Evolutionary conservation across 2,329 filamentous ascomycete genomes (phyloP), one percentile per base, ranked within the genome.

Genomic region (Exophiala calicioides): DNA sequence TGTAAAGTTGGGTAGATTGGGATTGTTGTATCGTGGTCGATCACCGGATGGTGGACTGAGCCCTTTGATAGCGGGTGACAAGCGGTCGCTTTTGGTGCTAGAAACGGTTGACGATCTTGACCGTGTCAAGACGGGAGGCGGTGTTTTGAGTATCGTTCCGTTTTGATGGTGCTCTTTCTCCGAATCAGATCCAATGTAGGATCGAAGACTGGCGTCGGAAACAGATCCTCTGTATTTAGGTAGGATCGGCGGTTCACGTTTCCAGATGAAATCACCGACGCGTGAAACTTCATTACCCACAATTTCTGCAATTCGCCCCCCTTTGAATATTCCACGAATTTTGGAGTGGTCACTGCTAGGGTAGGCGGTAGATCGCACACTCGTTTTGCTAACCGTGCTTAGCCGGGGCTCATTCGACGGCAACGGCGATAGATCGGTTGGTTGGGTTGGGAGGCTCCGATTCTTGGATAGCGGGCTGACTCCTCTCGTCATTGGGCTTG

Each of bases 301-400:
- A 21, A 88, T 77, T 21, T 81, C 86, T 51, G 88, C 86, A 53
- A 91, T 82, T 44, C 86, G 77, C 38, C 82, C 80, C 2, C 83
- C 84, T 68, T 89, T 91, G 68, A 95, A 85, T 36, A 95, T 84
- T 5, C 85, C 82, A 31, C 84, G 80, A 6, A 89, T 74, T 26
- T 79, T 81, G 7, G 79, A 80, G 46, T 53, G 29, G 67, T 63
- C 43, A 78, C 71, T 29, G 77, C 72, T 18, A 61, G 56, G 44
- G 64, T 71, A 13, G 69, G 64, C 16, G 69, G 72, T 34, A 26
- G 71, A 70, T 53, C 71, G 81, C 60, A 69, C 71, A 56, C 63
- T 73, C 18, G 50, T 47, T 16, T 58, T 60, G 33, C 57, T 59
- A 10, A 66, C 62, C 2, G 40, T 29, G n/a, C 53, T 52, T 15